A percentile compares a stretch with the other conserved stretches of the same genome.
These are phyloP conservation scores for Neolentinus lepideus DNA, from an alignment of 1,284 basidiomycete species.

Conservation along the genomic window DNA sequence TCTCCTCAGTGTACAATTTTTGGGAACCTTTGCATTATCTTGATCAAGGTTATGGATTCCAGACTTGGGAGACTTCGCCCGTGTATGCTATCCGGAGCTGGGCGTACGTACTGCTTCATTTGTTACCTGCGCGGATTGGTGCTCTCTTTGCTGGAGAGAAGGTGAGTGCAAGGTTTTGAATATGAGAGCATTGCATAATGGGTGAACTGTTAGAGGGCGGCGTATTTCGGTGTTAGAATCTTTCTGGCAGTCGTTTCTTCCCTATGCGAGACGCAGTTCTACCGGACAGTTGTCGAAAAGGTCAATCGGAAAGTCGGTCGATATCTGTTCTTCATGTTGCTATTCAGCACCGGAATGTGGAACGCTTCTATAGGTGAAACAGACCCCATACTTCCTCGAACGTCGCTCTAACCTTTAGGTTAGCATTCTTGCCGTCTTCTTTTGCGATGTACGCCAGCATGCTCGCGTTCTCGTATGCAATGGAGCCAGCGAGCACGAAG, in stretches of 20 bases:
- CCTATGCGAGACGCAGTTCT: slow-evolving; percentile 81
- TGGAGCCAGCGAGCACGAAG: slow-evolving; percentile 59
- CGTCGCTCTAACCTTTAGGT: slow-evolving; percentile 6
- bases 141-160: slow-evolving; percentile 39
- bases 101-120: slow-evolving; percentile 84
- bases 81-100: slow-evolving; percentile 88
- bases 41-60: slow-evolving; percentile 80
- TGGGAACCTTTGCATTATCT: slow-evolving; percentile 97
- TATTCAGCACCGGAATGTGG: slow-evolving; percentile 92
- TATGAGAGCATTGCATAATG: background rate
- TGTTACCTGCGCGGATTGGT: slow-evolving; percentile 45
- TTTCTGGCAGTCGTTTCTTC: slow-evolving; percentile 72
- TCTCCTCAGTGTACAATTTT: slow-evolving; percentile 79
- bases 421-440: slow-evolving; percentile 89
- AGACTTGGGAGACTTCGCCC: slow-evolving; percentile 97
- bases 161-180: slow-evolving; percentile 24
- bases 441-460: slow-evolving; percentile 92
- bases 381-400: slow-evolving; percentile 5
- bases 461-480: slow-evolving; percentile 72
- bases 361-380: slow-evolving; percentile 72
- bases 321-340: slow-evolving; percentile 83
- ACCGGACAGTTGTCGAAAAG: slow-evolving; percentile 72
- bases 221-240: slow-evolving; percentile 88
- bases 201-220: slow-evolving; percentile 47
- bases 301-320: slow-evolving; percentile 88